Percentiles rank a stretch among this genome's conserved stretches.
These are phyloP conservation scores for Chimonanthus salicifolius DNA, from an alignment of 164 flowering plant genomes.

Conservation along the genomic window DNA sequence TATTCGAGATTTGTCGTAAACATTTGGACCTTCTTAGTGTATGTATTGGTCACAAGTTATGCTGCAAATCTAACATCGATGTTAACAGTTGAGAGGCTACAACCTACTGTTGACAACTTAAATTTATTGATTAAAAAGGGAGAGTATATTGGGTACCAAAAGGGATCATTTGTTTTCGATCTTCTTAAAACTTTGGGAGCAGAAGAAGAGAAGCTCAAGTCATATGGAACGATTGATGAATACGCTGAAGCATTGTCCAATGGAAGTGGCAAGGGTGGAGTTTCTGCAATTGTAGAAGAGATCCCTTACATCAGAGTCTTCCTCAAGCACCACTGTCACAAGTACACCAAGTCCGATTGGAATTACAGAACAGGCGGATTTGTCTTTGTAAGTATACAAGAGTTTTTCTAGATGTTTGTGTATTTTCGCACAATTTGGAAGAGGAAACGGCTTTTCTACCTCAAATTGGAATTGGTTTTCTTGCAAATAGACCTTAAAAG, in stretches of 20 bases:
- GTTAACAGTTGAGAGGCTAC: constrained; percentile 18
- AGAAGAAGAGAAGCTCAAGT: not conserved
- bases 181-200: not conserved
- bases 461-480: no score
- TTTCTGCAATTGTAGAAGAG: not conserved
- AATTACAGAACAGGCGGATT: constrained; percentile 17
- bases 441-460: no score
- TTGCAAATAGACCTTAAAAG: no score
- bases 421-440: no score
- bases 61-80: constrained; percentile 27
- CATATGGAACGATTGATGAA: not conserved
- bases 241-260: not conserved
- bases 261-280: not conserved
- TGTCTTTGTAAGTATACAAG: constrained; percentile 15
- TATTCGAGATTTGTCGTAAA: constrained; percentile 18
- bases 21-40: constrained; percentile 17
- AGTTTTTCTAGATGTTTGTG: not conserved
- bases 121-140: not conserved
- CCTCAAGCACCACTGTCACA: constrained; percentile 17
- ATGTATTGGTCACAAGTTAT: constrained; percentile 18
- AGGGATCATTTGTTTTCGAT: constrained; percentile 16
- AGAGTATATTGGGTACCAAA: constrained; percentile 15
- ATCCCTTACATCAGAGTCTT: constrained; percentile 12
- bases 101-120: constrained; percentile 11
- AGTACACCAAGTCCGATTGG: constrained; percentile 19